phyloP scores from a whole-genome alignment of 306 rosid genomes.

The Geum urbanum region DNA sequence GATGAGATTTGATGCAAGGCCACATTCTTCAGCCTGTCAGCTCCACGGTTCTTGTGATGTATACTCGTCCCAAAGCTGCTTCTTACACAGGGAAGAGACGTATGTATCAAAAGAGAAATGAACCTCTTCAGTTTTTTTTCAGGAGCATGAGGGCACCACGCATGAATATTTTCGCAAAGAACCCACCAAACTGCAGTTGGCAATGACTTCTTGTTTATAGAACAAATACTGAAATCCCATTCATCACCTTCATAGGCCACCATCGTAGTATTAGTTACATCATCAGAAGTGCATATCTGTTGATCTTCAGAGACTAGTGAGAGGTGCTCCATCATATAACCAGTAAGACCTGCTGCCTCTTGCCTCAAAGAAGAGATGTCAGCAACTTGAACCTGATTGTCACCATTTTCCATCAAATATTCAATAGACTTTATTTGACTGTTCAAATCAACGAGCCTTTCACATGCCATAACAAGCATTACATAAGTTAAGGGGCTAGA shows the following conservation, averaged over 20 bases:
- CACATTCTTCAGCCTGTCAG: slow-evolving; percentile 42
- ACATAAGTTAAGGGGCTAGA: slow-evolving; percentile 54
- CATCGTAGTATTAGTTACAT: slow-evolving; percentile 29
- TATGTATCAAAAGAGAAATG: slow-evolving; percentile 50
- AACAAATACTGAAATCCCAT: slow-evolving; percentile 54
- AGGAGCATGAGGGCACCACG: slow-evolving; percentile 73
- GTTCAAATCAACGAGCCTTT: slow-evolving; percentile 82
- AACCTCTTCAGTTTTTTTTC: slow-evolving; percentile 63
- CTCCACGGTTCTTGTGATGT: slow-evolving; percentile 22
- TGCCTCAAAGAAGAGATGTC: slow-evolving; percentile 48
- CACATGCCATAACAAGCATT: slow-evolving; percentile 75
- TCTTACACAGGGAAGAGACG: slow-evolving; percentile 41
- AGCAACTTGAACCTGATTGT: slow-evolving; percentile 30
- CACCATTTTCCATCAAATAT: slow-evolving; percentile 54
- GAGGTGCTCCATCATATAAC: slow-evolving; percentile 63
- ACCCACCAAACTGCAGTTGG: slow-evolving; percentile 75
- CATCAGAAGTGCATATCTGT: slow-evolving; percentile 30
- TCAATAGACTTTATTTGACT: slow-evolving; percentile 53
- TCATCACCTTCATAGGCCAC: slow-evolving; percentile 38
- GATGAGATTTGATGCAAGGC: slow-evolving; percentile 59
- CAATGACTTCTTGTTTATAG: slow-evolving; percentile 48
- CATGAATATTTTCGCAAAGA: slow-evolving; percentile 70
- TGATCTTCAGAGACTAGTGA: slow-evolving; percentile 42
- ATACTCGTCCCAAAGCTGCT: slow-evolving; percentile 36
- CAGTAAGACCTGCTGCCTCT: slow-evolving; percentile 70